These are phyloP conservation scores for Magnolia kwangsiensis DNA, from an alignment of 164 flowering plant species.

Conservation along the genomic window DNA sequence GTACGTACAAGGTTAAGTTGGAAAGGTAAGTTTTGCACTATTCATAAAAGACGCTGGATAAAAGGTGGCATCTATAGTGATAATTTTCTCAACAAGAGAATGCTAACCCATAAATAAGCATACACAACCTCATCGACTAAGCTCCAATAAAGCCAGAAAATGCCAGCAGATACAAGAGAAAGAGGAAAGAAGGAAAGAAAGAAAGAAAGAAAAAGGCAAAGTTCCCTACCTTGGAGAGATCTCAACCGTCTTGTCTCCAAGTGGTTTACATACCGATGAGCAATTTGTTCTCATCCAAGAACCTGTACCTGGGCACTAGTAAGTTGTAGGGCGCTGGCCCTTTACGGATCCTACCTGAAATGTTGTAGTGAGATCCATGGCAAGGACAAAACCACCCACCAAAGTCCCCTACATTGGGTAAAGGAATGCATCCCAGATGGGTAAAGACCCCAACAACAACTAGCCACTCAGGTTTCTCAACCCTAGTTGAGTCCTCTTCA, in stretches of 20 bases:
- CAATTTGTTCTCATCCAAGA: constrained; percentile 25
- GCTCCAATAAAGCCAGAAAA: no score
- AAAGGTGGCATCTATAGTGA: no score
- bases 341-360: constrained; percentile 24
- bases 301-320: constrained; percentile 25
- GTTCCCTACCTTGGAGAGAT: neutral
- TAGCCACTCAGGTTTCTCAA: constrained; percentile 31
- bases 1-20: no score
- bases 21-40: no score
- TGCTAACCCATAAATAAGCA: no score
- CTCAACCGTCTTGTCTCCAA: neutral
- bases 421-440: constrained; percentile 23
- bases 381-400: constrained; percentile 31
- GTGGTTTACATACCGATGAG: constrained; percentile 7
- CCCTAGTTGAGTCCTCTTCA: constrained; percentile 16
- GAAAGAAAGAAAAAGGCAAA: neutral
- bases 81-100: no score
- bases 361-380: constrained; percentile 26
- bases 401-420: constrained; percentile 23
- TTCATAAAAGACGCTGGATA: no score
- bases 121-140: no score
- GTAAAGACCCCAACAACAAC: constrained; percentile 26
- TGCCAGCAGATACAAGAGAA: no score
- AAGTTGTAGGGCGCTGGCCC: constrained; percentile 30
- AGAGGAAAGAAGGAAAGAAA: no score